Base-by-base conservation (phyloP, 129 eudicot species). In the Helianthus tuberosus region DNA sequence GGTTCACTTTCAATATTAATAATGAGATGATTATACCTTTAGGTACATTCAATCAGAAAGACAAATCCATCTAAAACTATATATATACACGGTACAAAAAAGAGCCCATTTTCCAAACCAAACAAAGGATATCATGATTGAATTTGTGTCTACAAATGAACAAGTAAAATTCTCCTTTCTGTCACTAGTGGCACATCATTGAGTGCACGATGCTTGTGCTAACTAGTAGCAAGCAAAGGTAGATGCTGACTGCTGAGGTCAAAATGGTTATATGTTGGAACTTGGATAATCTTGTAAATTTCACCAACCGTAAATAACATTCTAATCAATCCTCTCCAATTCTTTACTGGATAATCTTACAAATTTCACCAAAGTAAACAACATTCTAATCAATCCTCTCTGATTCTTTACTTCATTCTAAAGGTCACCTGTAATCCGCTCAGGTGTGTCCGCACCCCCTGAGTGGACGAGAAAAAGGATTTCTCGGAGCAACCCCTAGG, bases 111-210 rank as follows among this genome's bases (percentile, higher is more conserved):
- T 64, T 15, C 9, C 7, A 39, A 62, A 39, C 69, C 69, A 9
- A 36, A 39, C 27, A 64, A n/a, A 39, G 50, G 69, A 39, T 64
- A 6, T 39, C 50, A 64, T 64, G 69, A 64, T 64, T 64, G 49
- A 36, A n/a, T 3, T n/a, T 38, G 23, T 64, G 4, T 64, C 49
- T 36, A 64, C 46, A 64, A 64, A 64, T 38, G 69, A 38, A n/a
- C 50, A 7, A 6, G 8, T n/a, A 64, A 38, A 64, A 39, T 64
- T 64, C 25, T 39, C 50, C 29, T 39, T 64, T 64, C 13, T 38
- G 27, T 64, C 69, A 64, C 29, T 64, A 38, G 50, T 64, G 49
- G 50, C 69, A 64, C 13, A 64, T 64, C 69, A 6, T 8, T 15
- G 50, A 38, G 44, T 62, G 47, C 46, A 32, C 67, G 6, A 62